Evolutionary conservation across 139 green algal genomes (phyloP).

Genomic region (Zygnema cylindricum): DNA sequence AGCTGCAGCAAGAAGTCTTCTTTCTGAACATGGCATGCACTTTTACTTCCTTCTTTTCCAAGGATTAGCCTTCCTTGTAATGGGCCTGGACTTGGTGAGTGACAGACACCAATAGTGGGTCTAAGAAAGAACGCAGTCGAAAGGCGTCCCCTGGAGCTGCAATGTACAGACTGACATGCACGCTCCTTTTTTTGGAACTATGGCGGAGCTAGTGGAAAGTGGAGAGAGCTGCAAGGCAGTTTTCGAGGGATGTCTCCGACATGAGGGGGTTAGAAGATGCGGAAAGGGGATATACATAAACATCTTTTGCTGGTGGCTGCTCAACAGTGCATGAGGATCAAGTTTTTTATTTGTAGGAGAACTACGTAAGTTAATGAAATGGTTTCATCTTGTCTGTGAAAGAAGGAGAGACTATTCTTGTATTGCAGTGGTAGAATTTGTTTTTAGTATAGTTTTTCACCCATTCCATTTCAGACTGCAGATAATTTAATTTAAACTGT

Average conservation of each 20-base stretch:
- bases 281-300: too few relatives aligned
- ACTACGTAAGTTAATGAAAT: too few relatives aligned
- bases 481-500: neutral
- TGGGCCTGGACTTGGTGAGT: constrained; percentile 40
- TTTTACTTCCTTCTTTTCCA: constrained; percentile 63
- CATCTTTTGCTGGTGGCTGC: too few relatives aligned
- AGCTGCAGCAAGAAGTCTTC: constrained; percentile 35
- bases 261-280: neutral
- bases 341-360: too few relatives aligned
- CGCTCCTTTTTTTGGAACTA: neutral
- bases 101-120: constrained; percentile 10
- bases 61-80: constrained; percentile 41
- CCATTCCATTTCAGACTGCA: neutral
- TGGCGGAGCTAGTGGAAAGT: neutral
- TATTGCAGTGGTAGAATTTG: neutral
- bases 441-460: neutral
- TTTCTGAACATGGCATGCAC: constrained; percentile 46
- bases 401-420: neutral
- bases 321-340: too few relatives aligned
- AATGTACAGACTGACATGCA: neutral
- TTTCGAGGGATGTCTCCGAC: neutral
- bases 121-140: neutral
- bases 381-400: neutral
- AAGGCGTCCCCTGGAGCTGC: neutral
- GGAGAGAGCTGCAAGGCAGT: too few relatives aligned